Evolutionary conservation across 2,329 filamentous ascomycete species (phyloP), one percentile per base, ranked within the genome.

Genomic region (Paracorniculantispora psalliotae): DNA sequence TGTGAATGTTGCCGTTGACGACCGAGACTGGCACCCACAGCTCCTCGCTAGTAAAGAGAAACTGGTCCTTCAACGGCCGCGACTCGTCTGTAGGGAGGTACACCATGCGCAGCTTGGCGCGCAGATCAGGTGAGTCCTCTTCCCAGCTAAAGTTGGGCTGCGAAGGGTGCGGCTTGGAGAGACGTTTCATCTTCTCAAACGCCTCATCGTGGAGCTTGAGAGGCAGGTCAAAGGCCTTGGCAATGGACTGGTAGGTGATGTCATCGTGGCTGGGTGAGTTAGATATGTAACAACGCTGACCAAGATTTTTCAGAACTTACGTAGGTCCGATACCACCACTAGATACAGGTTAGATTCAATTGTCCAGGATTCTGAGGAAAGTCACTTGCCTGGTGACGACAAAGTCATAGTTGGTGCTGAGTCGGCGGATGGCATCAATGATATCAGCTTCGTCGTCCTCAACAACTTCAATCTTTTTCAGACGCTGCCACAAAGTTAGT

Each of bases 181-280:
- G 80, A 62, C 77, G 80, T 75, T 90, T 92, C 94, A 97, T 97
- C 69, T 88, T 86, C 63, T 85, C 81, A 66, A 88, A 89, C 0
- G 92, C 87, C 60, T 85, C 83, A 46, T 90, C 77, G 77, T 97
- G 91, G 28, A 96, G 81, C 65, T 87, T 82, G 19, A 97, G 78
- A 15, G 87, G 83, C 8, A 97, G 79, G 46, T 79, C 76, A 72
- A 97, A 97, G 8, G 92, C 94, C 71, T 91, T 92, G 63, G 91
- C 92, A 71, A 99, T 96, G 41, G 91, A 93, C 69, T 90, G 81
- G 76, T 99, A 99, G 26, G 94, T 97, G 66, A 97, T 97, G 71
- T 99, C 94, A 73, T 99, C 94, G 78, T 97, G 93, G 59, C 91
- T 96, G 66, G 63, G 57, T 21, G 23, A 10, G 47, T 46, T 50